phyloP scores from a whole-genome alignment of 768 basidiomycete genomes.

The Russula brevipes region DNA sequence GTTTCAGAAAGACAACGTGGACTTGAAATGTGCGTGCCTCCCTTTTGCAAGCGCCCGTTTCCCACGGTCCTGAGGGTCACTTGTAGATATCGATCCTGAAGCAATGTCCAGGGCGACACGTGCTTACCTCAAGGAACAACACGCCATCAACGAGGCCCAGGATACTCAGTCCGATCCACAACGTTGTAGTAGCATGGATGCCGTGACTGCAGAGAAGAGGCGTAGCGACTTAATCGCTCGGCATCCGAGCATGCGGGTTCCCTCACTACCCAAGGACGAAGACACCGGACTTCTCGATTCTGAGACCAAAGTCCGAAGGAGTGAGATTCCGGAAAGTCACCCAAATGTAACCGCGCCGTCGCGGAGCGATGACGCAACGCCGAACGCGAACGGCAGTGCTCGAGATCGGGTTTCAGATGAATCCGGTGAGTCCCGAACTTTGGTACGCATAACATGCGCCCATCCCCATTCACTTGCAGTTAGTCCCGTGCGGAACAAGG shows the following conservation, averaged over 20 bases:
- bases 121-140: conserved; percentile 10
- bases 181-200: neutral
- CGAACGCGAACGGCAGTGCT: neutral
- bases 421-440: neutral
- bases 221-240: neutral
- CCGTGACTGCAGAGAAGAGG: neutral
- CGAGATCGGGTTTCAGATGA: neutral
- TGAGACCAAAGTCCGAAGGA: neutral
- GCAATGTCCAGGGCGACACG: conserved; percentile 3
- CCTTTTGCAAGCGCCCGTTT: neutral
- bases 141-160: neutral
- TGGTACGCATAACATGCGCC: neutral
- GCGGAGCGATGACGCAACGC: neutral
- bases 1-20: conserved; percentile 35
- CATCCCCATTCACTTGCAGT: neutral
- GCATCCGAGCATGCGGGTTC: conserved; percentile 4
- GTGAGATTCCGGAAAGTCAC: neutral
- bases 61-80: neutral
- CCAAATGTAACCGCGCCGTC: neutral
- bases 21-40: conserved; percentile 27
- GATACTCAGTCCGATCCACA: neutral
- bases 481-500: neutral
- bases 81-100: conserved; percentile 12
- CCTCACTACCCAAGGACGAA: neutral
- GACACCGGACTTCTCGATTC: neutral